Conservation (phyloP, 1,284 basidiomycete genomes). For the Trichosporon asahii region DNA sequence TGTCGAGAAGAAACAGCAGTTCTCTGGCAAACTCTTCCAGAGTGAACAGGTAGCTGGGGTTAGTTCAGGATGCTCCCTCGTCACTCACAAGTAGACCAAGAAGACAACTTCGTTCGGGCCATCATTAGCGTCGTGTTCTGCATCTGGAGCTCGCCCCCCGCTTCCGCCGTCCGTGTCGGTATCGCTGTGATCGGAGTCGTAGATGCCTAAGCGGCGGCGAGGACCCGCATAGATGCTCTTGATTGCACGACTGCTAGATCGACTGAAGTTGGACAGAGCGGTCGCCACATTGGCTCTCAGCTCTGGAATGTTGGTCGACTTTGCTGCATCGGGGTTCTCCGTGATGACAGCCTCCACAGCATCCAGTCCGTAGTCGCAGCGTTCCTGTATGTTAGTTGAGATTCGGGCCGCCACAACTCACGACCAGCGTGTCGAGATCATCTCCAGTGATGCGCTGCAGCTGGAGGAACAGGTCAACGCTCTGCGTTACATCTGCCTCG, state of each 20-base stretch:
- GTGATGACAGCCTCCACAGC: slow-evolving; percentile 40
- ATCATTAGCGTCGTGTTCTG: slow-evolving; percentile 19
- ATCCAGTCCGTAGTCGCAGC: slow-evolving; percentile 44
- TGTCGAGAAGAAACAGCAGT: slow-evolving; percentile 72
- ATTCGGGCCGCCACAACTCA: slow-evolving; percentile 49
- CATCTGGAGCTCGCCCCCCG: slow-evolving; percentile 18
- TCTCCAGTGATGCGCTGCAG: slow-evolving; percentile 78
- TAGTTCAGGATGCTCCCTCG: slow-evolving; percentile 31
- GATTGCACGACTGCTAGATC: slow-evolving; percentile 70
- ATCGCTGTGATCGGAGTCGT: slow-evolving; percentile 30
- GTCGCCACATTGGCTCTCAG: slow-evolving; percentile 65
- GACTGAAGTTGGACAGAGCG: slow-evolving; percentile 64
- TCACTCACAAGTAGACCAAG: slow-evolving; percentile 77
- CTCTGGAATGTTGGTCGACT: slow-evolving; percentile 57
- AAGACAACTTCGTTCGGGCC: slow-evolving; percentile 62
- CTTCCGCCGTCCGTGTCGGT: slow-evolving; percentile 23
- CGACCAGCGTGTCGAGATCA: slow-evolving; percentile 70
- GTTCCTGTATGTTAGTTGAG: slow-evolving; percentile 23
- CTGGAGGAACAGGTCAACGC: slow-evolving; percentile 73
- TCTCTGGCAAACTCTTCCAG: slow-evolving; percentile 86
- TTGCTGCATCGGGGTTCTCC: slow-evolving; percentile 12
- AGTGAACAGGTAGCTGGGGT: slow-evolving; percentile 83
- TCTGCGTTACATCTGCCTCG: slow-evolving; percentile 60
- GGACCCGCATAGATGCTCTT: slow-evolving; percentile 66
- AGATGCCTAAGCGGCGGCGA: slow-evolving; percentile 31